These are phyloP conservation scores for Yarrowia divulgata DNA, from an alignment of 805 yeast genomes.

Conservation along the genomic window DNA sequence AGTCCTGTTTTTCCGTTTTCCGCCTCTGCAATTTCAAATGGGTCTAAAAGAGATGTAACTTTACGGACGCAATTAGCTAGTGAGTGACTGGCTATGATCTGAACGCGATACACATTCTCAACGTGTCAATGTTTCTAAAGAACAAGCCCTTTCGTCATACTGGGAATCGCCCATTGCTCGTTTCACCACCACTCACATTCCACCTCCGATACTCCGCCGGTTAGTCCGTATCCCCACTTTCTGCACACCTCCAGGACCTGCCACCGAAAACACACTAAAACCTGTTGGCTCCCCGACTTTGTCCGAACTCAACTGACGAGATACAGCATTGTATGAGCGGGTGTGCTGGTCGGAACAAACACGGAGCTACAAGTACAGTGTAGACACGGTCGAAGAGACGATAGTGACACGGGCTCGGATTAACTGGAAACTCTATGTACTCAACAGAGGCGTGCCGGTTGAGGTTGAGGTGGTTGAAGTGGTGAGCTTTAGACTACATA, in stretches of 20 bases:
- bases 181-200: too few species aligned
- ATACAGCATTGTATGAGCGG: too few species aligned
- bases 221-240: conserved; percentile 27
- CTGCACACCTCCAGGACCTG: conserved; percentile 8
- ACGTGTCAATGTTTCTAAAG: too few species aligned
- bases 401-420: not conserved
- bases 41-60: not conserved
- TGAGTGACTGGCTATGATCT: too few species aligned
- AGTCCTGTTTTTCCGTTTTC: not conserved
- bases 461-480: not conserved
- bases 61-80: too few species aligned
- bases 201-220: conserved; percentile 7
- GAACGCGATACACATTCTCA: too few species aligned
- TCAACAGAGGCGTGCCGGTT: conserved; percentile 5
- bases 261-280: conserved; percentile 8
- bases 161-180: too few species aligned
- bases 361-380: not conserved
- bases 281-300: conserved; percentile 16
- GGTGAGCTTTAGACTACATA: too few species aligned
- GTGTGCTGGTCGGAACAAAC: not conserved
- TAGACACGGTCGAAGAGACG: not conserved
- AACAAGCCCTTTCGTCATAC: too few species aligned
- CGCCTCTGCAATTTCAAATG: conserved; percentile 18
- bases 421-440: conserved; percentile 19
- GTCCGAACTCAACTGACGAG: conserved; percentile 13